Percentiles rank a stretch among this genome's conserved stretches.
These are phyloP conservation scores for Rhypophila decipiens DNA, from an alignment of 495 filamentous ascomycete genomes.

Conservation along the genomic window DNA sequence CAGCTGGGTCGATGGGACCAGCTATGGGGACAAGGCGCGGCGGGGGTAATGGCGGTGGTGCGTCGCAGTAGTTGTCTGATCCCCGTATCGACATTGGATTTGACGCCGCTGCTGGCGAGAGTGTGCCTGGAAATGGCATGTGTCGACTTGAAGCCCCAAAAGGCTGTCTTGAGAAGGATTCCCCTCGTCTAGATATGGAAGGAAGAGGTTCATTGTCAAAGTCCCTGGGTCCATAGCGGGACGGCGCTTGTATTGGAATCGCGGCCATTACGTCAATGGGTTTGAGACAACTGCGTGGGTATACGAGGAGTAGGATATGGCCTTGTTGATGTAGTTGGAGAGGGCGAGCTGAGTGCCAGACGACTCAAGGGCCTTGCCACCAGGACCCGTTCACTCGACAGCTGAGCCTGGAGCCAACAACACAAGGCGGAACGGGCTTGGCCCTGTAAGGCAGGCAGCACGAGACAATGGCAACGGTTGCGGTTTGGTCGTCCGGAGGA, in stretches of 20 bases:
- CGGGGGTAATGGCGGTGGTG: constrained; percentile 47
- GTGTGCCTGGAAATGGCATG: constrained; percentile 16
- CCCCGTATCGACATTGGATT: constrained; percentile 32
- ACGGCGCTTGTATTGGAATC: constrained; percentile 20
- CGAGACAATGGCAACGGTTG: neutral
- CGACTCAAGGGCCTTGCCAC: constrained; percentile 1
- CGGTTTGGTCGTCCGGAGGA: too few species aligned
- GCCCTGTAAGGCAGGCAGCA: neutral
- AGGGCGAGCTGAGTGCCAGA: neutral
- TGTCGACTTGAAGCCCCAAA: constrained; percentile 12
- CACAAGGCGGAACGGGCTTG: too few species aligned
- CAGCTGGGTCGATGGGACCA: constrained; percentile 26
- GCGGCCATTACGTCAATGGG: constrained; percentile 16
- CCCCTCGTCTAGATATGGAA: constrained; percentile 23
- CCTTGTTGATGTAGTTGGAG: neutral
- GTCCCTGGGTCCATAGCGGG: constrained; percentile 15
- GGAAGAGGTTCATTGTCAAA: constrained; percentile 17
- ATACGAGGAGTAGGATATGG: neutral
- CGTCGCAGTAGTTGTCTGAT: constrained; percentile 7
- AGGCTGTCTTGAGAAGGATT: constrained; percentile 5
- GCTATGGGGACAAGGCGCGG: constrained; percentile 33
- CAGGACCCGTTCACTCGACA: neutral
- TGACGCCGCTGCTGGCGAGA: constrained; percentile 26
- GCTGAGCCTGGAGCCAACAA: neutral
- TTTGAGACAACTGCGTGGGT: neutral